Evolutionary conservation across 2,329 filamentous ascomycete genomes (phyloP), one percentile per base, ranked within the genome.

Genomic region (Penicillium occitanis): DNA sequence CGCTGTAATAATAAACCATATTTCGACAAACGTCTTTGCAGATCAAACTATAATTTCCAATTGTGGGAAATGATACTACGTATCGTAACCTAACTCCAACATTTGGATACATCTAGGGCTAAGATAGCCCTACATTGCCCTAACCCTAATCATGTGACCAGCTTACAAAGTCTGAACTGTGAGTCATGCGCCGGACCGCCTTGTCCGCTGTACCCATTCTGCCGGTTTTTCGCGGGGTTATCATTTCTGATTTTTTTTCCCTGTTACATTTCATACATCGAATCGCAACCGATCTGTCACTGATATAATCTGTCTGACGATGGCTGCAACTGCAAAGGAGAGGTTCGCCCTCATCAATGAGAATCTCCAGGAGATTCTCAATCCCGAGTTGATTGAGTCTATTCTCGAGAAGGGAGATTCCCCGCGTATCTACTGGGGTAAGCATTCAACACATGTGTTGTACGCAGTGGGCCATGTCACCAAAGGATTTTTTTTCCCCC

Each of bases 291-390:
- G 30, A 51, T 5, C 25, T n/a, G 25, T 30, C 25, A 30, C 30
- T 30, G 7, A 17, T 28, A 30, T 25, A 10, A 5, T 30, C 22
- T 4, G 5, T n/a, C 14, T 30, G 7, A 51, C 5, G 48, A 68
- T 68, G 67, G 61, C 63, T 30, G 0, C 57, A 3, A 17, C 51
- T 2, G 67, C 67, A 69, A 80, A 84, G 66, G 87, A 90, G 78
- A 87, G 88, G 75, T 83, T 93, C 71, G 84, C 84, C 67, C 86
- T 96, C 74, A 96, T 96, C 81, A 87, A 85, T 69, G 88, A 89
- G 76, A 95, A 95, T 78, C 84, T 96, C 67, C 87, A 89, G 68
- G 93, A 97, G 83, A 83, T 92, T 61, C 86, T 97, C 68, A 93
- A 95, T 75, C 88, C 88, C 28, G 92, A 84, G 63, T 65, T 77